Percentiles rank a stretch among this genome's conserved stretches.
phyloP scores from a whole-genome alignment of 768 basidiomycete genomes.

The Tephrocybe rancida region DNA sequence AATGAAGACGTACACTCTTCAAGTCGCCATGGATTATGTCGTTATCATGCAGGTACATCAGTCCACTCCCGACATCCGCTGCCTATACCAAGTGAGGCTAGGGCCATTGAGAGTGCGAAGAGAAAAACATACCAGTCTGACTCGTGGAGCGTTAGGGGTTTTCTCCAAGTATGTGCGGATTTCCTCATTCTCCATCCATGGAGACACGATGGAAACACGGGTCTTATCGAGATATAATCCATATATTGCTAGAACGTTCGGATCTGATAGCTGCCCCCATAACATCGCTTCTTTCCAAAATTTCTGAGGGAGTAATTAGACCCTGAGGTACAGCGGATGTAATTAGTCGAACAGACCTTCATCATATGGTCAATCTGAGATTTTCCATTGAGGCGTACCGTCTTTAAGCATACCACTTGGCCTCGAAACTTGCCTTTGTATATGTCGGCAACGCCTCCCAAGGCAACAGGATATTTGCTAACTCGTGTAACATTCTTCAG shows the following conservation, averaged over 20 bases:
- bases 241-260: constrained; percentile 16
- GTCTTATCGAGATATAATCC: constrained; percentile 11
- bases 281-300: neutral
- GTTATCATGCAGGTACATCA: neutral
- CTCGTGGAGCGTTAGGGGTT: neutral
- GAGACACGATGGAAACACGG: constrained; percentile 14
- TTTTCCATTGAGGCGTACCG: neutral
- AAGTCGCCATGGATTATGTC: constrained; percentile 1
- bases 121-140: neutral
- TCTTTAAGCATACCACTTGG: neutral
- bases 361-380: neutral
- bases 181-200: constrained; percentile 14
- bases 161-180: neutral
- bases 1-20: neutral
- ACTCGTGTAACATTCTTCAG: neutral
- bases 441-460: neutral
- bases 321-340: neutral
- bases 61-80: neutral
- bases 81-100: neutral
- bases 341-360: neutral
- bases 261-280: constrained; percentile 2
- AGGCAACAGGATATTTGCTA: neutral
- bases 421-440: neutral
- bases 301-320: neutral
- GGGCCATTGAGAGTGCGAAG: neutral